Evolutionary conservation across 2,329 filamentous ascomycete genomes (phyloP).

Genomic region (Shiraia sp.): DNA sequence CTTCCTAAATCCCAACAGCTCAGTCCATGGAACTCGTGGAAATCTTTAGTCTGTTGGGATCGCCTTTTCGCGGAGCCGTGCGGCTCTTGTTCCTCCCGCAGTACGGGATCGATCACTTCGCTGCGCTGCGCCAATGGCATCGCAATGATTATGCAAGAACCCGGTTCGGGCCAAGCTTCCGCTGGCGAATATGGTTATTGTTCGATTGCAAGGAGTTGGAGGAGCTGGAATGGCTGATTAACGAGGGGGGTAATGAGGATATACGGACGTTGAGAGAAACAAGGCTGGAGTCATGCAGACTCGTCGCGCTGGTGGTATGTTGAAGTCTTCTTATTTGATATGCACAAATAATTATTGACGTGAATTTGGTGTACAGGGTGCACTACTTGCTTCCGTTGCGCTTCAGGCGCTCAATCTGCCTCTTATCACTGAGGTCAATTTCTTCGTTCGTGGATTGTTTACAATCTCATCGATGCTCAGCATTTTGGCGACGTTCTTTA

Average conservation of each 20-base stretch:
- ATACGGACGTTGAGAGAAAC: conserved; percentile 10
- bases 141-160: conserved; percentile 12
- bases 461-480: conserved; percentile 13
- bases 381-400: conserved; percentile 16
- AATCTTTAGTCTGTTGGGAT: conserved; percentile 10
- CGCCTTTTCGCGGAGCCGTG: conserved; percentile 4
- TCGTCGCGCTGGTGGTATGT: conserved; percentile 24
- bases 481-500: conserved; percentile 22
- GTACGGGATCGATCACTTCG: conserved; percentile 7
- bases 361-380: conserved; percentile 14
- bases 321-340: background rate
- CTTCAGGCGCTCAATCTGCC: conserved; percentile 21
- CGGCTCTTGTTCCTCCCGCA: conserved; percentile 9
- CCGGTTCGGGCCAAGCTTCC: conserved; percentile 16
- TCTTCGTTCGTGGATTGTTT: conserved; percentile 14
- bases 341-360: background rate
- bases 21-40: conserved; percentile 9
- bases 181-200: conserved; percentile 21
- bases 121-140: conserved; percentile 5
- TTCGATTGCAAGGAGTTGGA: conserved; percentile 24
- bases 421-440: conserved; percentile 6
- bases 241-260: conserved; percentile 15
- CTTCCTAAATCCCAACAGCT: too few relatives aligned
- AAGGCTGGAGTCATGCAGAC: conserved; percentile 18
- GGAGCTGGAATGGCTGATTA: conserved; percentile 19